Base-by-base conservation (phyloP, 2,329 filamentous ascomycete genomes). In the Arthrobotrys musiformis region DNA sequence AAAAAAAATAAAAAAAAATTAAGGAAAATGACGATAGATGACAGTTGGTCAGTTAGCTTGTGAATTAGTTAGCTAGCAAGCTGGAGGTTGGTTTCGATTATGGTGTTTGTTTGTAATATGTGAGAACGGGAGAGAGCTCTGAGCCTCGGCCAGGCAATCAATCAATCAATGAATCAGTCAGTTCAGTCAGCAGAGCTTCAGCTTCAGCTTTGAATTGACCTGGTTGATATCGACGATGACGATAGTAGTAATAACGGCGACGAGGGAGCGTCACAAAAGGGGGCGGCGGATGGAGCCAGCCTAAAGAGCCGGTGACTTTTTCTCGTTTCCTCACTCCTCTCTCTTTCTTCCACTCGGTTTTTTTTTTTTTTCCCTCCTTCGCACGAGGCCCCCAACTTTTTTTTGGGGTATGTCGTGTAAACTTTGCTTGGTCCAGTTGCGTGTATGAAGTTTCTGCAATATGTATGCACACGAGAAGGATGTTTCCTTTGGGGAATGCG, bases 351-450 rank as follows among this genome's bases (percentile, higher is more conserved):
- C 17, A 40, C 22, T 58, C 19, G 24, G 42, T 19, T 17, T 26
- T 35, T n/a, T 13, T 17, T 42, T 66, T 17, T 33, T 26, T 28
- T 40, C 15, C 26, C 17, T 13, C 26, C 17, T 40, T 68, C 63
- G 62, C 70, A 75, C 70, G 70, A 75, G 62, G 24, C 33, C 70
- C 52, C 66, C 54, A 52, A 52, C 13, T 30, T 68, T 67, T 68
- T 67, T 44, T 56, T 19, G 40, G 40, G 40, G 63, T 58, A 54
- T 44, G 48, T 52, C 46, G 46, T 52, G 48, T 17, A 28, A 28
- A 52, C 24, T 52, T 24, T 28, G 48, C 40, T 19, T 19, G 48
- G 11, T 22, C 46, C n/a, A n/a, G n/a, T n/a, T n/a, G n/a, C n/a
- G n/a, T n/a, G n/a, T n/a, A n/a, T n/a, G n/a, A n/a, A n/a, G n/a